Evolutionary conservation across 169 alveolate genomes (phyloP).

Genomic region (Perkinsus marinus): DNA sequence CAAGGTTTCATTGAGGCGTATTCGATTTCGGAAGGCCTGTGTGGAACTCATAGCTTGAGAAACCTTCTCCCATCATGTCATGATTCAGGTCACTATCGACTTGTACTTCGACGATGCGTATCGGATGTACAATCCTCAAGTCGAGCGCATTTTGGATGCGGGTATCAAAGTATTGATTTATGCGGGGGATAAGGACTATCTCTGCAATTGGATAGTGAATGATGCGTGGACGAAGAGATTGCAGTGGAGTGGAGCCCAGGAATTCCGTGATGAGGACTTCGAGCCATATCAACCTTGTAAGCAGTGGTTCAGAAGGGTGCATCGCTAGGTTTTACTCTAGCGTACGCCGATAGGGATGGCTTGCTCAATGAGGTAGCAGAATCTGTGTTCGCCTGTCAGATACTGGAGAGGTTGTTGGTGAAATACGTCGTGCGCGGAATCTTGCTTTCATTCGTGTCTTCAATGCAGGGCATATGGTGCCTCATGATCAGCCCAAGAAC

Average conservation of each 20-base stretch:
- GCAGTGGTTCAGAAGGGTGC: not conserved
- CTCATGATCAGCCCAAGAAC: not conserved
- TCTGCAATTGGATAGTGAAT: not conserved
- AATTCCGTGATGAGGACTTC: not conserved
- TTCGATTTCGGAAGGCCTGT: too few species aligned
- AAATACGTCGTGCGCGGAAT: not conserved
- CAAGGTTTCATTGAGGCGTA: too few species aligned
- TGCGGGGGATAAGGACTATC: not conserved
- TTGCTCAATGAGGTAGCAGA: too few species aligned
- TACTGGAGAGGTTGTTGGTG: not conserved
- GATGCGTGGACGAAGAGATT: not conserved
- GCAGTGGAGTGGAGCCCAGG: not conserved
- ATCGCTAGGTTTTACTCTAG: too few species aligned
- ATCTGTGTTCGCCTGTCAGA: not conserved
- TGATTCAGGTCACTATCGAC: not conserved
- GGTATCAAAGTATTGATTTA: not conserved
- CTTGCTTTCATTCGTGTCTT: not conserved
- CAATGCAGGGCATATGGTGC: not conserved
- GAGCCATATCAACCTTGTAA: not conserved
- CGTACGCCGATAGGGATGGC: too few species aligned
- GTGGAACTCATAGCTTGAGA: too few species aligned
- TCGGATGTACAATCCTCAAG: not conserved
- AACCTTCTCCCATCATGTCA: too few species aligned
- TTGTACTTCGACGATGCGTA: not conserved
- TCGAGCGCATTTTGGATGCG: not conserved